Evolutionary conservation across 2,329 filamentous ascomycete species (phyloP).

Genomic region (Cordyceps sp.): DNA sequence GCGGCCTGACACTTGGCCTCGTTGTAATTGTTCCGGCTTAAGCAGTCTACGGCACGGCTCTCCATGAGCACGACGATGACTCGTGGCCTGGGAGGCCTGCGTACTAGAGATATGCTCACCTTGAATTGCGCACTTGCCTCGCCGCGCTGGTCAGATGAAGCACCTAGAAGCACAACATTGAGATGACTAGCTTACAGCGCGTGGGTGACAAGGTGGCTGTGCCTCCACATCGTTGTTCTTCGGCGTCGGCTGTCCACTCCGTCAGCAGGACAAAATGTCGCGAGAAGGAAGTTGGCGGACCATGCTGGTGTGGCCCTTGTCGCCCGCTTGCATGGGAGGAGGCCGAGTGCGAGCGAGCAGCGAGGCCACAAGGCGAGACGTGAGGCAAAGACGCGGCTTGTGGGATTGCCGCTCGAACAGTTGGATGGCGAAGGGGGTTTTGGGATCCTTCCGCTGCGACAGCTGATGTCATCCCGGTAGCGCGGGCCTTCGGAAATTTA

Average conservation of each 20-base stretch:
- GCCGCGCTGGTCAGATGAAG: constrained; percentile 24
- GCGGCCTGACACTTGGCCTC: constrained; percentile 66
- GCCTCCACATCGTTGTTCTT: constrained; percentile 45
- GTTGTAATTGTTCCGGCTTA: constrained; percentile 70
- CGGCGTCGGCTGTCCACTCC: neutral
- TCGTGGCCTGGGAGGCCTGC: neutral
- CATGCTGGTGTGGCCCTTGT: too few species aligned
- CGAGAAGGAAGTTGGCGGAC: neutral
- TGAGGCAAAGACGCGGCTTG: too few species aligned
- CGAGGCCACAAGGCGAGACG: too few species aligned
- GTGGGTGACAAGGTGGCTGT: constrained; percentile 70
- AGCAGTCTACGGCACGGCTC: constrained; percentile 47
- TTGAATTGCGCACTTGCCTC: constrained; percentile 69
- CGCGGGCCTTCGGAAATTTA: too few species aligned
- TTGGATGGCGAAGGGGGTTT: too few species aligned
- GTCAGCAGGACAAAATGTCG: neutral
- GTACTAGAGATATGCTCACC: constrained; percentile 26
- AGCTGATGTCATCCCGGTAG: too few species aligned
- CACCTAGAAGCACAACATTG: too few species aligned
- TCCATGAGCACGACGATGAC: neutral
- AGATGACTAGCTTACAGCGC: constrained; percentile 56
- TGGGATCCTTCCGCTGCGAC: too few species aligned
- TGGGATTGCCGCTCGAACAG: too few species aligned
- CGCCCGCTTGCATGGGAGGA: too few species aligned
- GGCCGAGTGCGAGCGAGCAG: too few species aligned